phyloP scores from a whole-genome alignment of 805 yeast species.

The Schizosaccharomyces japonicus region DNA sequence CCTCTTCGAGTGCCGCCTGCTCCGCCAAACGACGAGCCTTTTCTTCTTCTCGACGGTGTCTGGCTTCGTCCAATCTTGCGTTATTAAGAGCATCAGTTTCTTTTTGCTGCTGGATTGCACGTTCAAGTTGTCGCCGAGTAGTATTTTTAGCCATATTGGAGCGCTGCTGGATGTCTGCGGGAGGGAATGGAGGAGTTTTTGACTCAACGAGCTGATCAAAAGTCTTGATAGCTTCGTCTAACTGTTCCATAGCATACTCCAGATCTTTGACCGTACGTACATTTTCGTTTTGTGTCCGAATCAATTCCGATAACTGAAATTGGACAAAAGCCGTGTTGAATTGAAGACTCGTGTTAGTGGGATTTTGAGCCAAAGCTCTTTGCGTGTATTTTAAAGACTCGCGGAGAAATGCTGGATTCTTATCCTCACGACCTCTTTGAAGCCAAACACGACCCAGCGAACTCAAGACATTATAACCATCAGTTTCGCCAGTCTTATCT shows the following conservation, averaged over 20 bases:
- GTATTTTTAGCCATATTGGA: slow-evolving; percentile 69
- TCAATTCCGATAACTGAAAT: slow-evolving; percentile 65
- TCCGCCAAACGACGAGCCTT: slow-evolving; percentile 18
- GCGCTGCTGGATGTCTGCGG: slow-evolving; percentile 59
- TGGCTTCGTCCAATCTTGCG: slow-evolving; percentile 49
- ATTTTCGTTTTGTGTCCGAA: slow-evolving; percentile 35
- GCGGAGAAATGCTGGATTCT: slow-evolving; percentile 32
- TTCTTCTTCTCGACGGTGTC: slow-evolving; percentile 37
- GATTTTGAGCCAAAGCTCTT: slow-evolving; percentile 26
- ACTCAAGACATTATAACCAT: slow-evolving; percentile 42
- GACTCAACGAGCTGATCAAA: slow-evolving; percentile 38
- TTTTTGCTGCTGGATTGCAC: slow-evolving; percentile 46
- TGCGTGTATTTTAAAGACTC: slow-evolving; percentile 39
- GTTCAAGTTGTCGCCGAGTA: slow-evolving; percentile 43
- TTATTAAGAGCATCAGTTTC: slow-evolving; percentile 35
- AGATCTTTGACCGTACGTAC: slow-evolving; percentile 43
- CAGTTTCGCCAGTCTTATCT: slow-evolving; percentile 31
- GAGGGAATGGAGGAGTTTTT: slow-evolving; percentile 49
- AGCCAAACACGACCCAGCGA: slow-evolving; percentile 78
- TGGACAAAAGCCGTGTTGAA: slow-evolving; percentile 69
- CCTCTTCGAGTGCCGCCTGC: slow-evolving; percentile 11
- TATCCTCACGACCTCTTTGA: slow-evolving; percentile 46
- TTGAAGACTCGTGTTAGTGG: slow-evolving; percentile 25
- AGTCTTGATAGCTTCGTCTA: slow-evolving; percentile 35
- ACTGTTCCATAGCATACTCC: slow-evolving; percentile 28